Percentiles rank a stretch among this genome's conserved stretches.
phyloP scores from a whole-genome alignment of 345 rosid genomes.

The Hevea brasiliensis region DNA sequence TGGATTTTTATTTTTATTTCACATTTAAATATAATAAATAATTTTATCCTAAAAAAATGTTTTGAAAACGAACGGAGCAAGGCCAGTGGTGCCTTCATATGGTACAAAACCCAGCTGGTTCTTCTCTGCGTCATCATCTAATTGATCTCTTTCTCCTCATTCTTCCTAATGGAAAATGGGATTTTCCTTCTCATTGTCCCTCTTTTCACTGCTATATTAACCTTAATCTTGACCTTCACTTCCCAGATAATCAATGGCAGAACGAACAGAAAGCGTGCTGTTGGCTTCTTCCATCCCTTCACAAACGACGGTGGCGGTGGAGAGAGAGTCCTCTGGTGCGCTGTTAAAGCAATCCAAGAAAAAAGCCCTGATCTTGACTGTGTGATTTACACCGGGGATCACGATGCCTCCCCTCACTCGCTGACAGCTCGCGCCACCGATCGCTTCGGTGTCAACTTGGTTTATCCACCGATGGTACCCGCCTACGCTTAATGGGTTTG shows the following conservation, averaged over 20 bases:
- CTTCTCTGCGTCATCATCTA: not conserved
- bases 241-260: constrained; percentile 42
- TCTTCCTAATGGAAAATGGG: constrained; percentile 6
- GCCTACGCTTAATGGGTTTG: not conserved
- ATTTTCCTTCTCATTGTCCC: constrained; percentile 10
- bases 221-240: constrained; percentile 40
- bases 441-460: constrained; percentile 80
- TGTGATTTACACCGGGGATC: constrained; percentile 74
- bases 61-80: no score
- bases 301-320: constrained; percentile 99
- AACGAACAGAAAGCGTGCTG: constrained; percentile 43
- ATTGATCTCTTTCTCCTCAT: not conserved
- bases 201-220: constrained; percentile 35
- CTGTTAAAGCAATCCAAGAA: constrained; percentile 88
- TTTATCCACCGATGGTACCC: constrained; percentile 62
- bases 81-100: no score
- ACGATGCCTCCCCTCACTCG: constrained; percentile 61
- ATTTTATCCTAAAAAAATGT: no score
- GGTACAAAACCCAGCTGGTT: no score
- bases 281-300: constrained; percentile 90
- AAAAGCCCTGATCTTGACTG: constrained; percentile 65
- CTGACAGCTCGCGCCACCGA: constrained; percentile 65
- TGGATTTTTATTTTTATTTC: no score
- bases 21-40: no score
- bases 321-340: constrained; percentile 95